phyloP scores from a whole-genome alignment of 73 alveolate species.

The Uronychia setigera region DNA sequence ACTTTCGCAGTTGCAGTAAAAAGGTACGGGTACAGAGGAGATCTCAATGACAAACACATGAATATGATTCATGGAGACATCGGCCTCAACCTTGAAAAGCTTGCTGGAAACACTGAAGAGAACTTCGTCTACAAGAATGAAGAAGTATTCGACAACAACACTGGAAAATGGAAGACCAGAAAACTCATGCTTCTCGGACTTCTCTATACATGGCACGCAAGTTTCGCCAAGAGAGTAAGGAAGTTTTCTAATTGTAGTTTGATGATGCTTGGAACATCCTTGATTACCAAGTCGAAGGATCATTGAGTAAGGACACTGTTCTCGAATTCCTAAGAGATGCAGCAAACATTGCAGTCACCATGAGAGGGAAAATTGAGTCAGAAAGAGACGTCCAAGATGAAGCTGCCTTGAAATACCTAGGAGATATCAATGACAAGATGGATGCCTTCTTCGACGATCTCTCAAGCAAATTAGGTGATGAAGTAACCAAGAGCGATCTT shows the following conservation, averaged over 20 bases:
- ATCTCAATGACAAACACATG: background rate
- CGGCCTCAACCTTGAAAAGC: background rate
- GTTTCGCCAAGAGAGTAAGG: background rate
- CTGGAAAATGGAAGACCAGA: background rate
- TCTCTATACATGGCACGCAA: background rate
- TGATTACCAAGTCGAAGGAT: background rate
- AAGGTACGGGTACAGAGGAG: background rate
- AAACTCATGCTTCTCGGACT: background rate
- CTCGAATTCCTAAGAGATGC: background rate
- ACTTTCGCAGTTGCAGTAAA: background rate
- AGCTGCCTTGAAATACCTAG: background rate
- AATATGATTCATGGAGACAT: background rate
- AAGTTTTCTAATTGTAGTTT: background rate
- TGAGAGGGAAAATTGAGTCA: background rate
- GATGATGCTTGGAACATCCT: constrained; percentile 1
- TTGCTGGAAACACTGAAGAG: background rate
- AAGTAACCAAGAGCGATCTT: background rate
- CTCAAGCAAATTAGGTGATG: background rate
- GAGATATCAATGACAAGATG: background rate
- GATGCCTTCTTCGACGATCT: background rate
- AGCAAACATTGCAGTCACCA: background rate
- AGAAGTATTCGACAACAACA: background rate
- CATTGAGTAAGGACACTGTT: background rate
- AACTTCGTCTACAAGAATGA: background rate
- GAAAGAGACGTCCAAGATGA: background rate